Base-by-base conservation (phyloP, 1,284 basidiomycete genomes). In the Mycena citricolor region DNA sequence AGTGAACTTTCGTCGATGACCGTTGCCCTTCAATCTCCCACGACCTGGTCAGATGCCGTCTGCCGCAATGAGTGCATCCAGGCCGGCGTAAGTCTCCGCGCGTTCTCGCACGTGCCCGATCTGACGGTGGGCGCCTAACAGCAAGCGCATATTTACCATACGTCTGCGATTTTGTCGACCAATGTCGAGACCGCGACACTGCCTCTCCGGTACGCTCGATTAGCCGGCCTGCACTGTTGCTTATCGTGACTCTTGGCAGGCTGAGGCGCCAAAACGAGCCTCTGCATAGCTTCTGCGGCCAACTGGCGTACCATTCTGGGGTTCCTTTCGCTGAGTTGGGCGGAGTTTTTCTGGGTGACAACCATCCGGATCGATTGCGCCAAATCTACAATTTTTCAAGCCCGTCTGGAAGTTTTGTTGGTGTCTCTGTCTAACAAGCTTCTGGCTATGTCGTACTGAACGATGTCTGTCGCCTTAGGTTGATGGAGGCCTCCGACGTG, bases 171-270 rank as follows among this genome's bases (percentile, higher is more conserved):
- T 26, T 58, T 87, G 6, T 80, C 86, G 1, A 65, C 82, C n/a
- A 76, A 84, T 52, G 65, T 87, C 12, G 84, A 89, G 49, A 79
- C 67, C 23, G 68, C 65, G 11, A 88, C 86, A 3, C 67, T 86
- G 24, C 79, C 84, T 2, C 57, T 83, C 25, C 74, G 85, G 84
- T 84, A 51, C 32, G 66, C 44, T 19, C n/a, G n/a, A n/a, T n/a
- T n/a, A n/a, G 17, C 12, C 48, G 31, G 30, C 17, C 14, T 22
- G 23, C 25, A 29, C 34, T 49, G 29, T 30, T 39, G 44, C 29
- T 38, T 23, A 37, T 21, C 37, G 36, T 40, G n/a, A 38, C 28
- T 7, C 3, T 11, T n/a, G 30, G 70, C 24, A 40, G 81, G 29
- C 49, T 77, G 47, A 72, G 68, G 47, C 52, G 47, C 3, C 57